Base-by-base conservation (phyloP, 2,329 filamentous ascomycete species). In the Pseudomassariella vexata region DNA sequence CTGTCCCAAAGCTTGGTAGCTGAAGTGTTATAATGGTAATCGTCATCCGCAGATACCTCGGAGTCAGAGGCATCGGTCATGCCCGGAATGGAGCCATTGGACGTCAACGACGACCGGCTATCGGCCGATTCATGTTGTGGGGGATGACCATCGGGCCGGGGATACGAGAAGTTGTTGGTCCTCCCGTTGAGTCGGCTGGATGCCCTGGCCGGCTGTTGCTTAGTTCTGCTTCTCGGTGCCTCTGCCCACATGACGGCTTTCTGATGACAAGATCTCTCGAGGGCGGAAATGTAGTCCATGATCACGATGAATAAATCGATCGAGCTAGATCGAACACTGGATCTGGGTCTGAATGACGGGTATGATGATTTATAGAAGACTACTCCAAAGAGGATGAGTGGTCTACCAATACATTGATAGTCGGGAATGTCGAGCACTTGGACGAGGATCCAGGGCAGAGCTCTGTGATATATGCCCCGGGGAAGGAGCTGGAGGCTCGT, bases 61-160 rank as follows among this genome's bases (percentile, higher is more conserved):
- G 68, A 73, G 42, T 71, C 68, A 6, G 61, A 63, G 43, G 73
- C 65, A 40, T 74, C 68, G 11, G 70, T 60, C 47, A 73, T 59
- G 18, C 64, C 63, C 1, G 69, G 70, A 4, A 63, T 44, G 4
- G 68, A 71, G 17, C 50, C 56, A 25, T 65, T 58, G 1, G 68
- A 72, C 19, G 56, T 62, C 20, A 68, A 44, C 3, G 69, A 73
- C 32, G 55, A 62, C 44, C 60, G 59, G 32, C 47, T 54, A 25
- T 48, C 44, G 31, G 36, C 43, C 11, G 48, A 42, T 23, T 49
- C 49, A 41, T 51, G 47, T 11, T 46, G 49, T 36, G 43, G 43
- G 14, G 44, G 30, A 14, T 41, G 41, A 20, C 41, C 29, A 11
- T 52, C 48, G 3, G 42, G 35, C 16, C 45, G 46, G 22, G 55